phyloP scores from a whole-genome alignment of 2,329 filamentous ascomycete species.

The Basipetospora chlamydospora region DNA sequence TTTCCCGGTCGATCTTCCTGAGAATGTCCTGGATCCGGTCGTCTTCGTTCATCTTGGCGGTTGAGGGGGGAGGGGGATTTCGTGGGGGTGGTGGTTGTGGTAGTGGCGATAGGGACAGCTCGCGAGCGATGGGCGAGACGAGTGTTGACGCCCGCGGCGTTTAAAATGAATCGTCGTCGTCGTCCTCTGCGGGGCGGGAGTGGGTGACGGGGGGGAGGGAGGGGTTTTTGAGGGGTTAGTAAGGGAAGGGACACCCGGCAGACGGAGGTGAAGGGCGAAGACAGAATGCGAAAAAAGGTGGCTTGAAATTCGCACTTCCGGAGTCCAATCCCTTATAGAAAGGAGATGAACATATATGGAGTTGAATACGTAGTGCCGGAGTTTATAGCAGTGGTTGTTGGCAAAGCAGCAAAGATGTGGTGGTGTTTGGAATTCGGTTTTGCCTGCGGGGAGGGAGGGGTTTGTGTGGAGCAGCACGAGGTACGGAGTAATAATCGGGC shows the following conservation, averaged over 20 bases:
- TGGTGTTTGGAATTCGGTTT: constrained; percentile 1
- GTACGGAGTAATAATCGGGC: no score
- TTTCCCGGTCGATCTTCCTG: constrained; percentile 96
- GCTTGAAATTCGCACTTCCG: no score
- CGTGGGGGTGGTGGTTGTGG: neutral
- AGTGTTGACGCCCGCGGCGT: no score
- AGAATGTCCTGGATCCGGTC: constrained; percentile 64
- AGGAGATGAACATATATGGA: no score
- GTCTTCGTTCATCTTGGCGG: constrained; percentile 46
- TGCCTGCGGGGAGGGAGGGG: constrained; percentile 1
- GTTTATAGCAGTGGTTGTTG: no score
- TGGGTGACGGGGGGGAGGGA: no score
- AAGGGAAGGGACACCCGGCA: neutral
- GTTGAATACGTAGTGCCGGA: no score
- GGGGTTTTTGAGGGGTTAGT: neutral
- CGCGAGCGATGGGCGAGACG: neutral
- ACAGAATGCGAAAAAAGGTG: neutral
- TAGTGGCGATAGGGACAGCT: neutral
- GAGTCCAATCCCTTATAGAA: no score
- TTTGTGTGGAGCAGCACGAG: no score
- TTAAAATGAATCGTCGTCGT: no score
- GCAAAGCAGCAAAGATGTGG: no score
- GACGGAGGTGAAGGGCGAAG: no score
- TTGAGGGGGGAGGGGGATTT: constrained; percentile 6
- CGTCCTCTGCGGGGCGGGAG: neutral